Evolutionary conservation across 1,284 basidiomycete species (phyloP).

Genomic region (Inonotus obliquus): DNA sequence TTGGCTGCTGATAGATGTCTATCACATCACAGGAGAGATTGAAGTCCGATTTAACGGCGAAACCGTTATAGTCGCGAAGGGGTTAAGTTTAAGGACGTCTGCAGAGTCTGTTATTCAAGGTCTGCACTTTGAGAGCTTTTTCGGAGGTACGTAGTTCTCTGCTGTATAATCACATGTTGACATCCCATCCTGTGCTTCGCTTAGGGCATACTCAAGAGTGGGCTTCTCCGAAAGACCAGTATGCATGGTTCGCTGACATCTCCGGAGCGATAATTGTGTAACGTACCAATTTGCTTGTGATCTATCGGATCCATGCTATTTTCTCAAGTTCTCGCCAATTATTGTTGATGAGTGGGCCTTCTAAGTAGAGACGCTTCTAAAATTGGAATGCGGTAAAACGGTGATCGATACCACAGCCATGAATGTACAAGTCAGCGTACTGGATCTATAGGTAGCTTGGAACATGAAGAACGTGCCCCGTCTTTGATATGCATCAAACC

Average conservation of each 20-base stretch:
- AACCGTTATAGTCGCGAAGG: conserved; percentile 21
- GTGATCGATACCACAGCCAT: no score
- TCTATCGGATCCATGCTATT: no score
- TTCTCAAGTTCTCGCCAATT: no score
- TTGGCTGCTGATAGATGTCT: neutral
- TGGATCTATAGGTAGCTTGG: no score
- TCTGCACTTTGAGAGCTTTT: conserved; percentile 36
- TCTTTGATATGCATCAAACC: neutral
- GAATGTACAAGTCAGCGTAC: no score
- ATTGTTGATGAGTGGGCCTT: no score
- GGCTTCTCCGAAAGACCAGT: conserved; percentile 39
- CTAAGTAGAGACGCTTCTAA: no score
- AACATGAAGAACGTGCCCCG: no score
- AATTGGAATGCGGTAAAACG: no score
- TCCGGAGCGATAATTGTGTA: conserved; percentile 23
- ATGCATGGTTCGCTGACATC: conserved; percentile 41
- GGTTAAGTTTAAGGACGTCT: conserved; percentile 22
- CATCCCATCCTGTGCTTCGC: neutral
- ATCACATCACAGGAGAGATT: conserved; percentile 22
- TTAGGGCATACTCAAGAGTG: conserved; percentile 32
- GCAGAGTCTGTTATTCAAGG: conserved; percentile 23
- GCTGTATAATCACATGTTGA: neutral
- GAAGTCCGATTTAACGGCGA: conserved; percentile 26
- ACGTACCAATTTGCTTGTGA: neutral
- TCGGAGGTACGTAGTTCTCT: conserved; percentile 27